These are phyloP conservation scores for Neonectria punicea DNA, from an alignment of 2,329 filamentous ascomycete species.

Conservation along the genomic window DNA sequence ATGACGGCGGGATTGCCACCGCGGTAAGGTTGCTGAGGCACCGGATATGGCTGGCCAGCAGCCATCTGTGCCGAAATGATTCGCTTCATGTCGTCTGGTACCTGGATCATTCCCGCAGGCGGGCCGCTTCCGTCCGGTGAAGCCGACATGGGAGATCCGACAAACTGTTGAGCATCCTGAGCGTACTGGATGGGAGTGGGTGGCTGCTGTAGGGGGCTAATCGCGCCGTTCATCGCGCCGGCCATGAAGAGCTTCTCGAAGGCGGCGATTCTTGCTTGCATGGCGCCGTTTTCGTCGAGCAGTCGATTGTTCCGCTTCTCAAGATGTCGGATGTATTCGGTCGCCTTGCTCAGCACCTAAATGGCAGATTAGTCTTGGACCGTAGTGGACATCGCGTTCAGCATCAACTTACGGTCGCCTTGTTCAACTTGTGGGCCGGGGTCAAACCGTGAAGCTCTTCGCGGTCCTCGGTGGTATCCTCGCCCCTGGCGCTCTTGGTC, in stretches of 20 bases:
- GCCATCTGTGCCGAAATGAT: constrained; percentile 68
- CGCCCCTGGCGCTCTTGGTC: constrained; percentile 75
- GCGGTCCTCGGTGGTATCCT: constrained; percentile 77
- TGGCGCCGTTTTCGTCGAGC: constrained; percentile 80
- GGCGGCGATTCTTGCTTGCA: constrained; percentile 81
- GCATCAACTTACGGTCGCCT: constrained; percentile 76
- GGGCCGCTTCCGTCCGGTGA: constrained; percentile 55
- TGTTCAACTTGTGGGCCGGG: constrained; percentile 94
- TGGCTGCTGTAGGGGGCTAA: constrained; percentile 65
- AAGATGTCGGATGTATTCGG: constrained; percentile 93
- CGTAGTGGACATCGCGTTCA: not conserved
- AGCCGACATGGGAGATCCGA: constrained; percentile 56
- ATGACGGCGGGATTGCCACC: constrained; percentile 56
- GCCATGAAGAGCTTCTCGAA: constrained; percentile 84
- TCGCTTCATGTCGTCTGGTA: constrained; percentile 74
- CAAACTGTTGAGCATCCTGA: constrained; percentile 56
- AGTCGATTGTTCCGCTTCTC: constrained; percentile 90
- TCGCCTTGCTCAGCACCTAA: constrained; percentile 89
- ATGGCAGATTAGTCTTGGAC: constrained; percentile 16
- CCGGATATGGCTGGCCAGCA: constrained; percentile 63
- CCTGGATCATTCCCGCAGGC: constrained; percentile 68
- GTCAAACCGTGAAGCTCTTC: constrained; percentile 81
- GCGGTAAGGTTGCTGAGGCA: constrained; percentile 60
- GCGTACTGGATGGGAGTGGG: constrained; percentile 64
- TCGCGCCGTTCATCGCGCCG: constrained; percentile 73